Base-by-base conservation (phyloP, 805 yeast species). In the Blastobotrys parvus region DNA sequence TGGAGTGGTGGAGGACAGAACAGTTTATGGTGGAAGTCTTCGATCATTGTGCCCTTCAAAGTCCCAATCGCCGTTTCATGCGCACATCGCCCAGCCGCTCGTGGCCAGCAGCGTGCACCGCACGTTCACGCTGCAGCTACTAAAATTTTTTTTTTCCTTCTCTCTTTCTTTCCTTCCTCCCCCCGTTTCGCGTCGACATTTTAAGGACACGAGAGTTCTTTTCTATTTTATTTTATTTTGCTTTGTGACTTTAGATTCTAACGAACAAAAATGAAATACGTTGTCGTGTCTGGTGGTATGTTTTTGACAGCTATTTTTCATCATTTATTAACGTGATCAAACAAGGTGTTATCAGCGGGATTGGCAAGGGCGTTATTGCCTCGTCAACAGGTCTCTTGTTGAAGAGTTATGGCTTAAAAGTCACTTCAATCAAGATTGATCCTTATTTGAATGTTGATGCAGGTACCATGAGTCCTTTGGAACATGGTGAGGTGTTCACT, bases 361-460 rank as follows among this genome's bases (percentile, higher is more conserved):
- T 92, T 63, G 99, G 99, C 64, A 92, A 92, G 65, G 99, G 99
- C 66, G 98, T 92, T 50, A 74, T 67, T 45, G 98, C 99, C 48
- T 88, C 97, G 29, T 87, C 97, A 47, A 92, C 97, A 27, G 99
- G 99, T 48, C 78, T 92, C 68, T 66, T 92, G 51, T 75, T 92
- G 67, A 92, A 92, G 66, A 89, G 98, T 33, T 69, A 86, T 46
- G 99, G 99, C 48, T 74, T 84, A 58, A 81, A 94, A 61, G 97
- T 90, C 49, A 90, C 98, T 3, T 88, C 97, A 13, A 90, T 92
- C 70, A 92, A 92, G 67, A 92, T 92, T 59, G 99, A 92, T 70
- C 99, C 99, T 33, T 92, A 92, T 68, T 85, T 92, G 94, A 92
- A 92, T 69, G 87, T 92, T 55, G 99, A 92, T 70, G 99, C 99